Evolutionary conservation across 2,329 filamentous ascomycete genomes (phyloP), one percentile per base, ranked within the genome.

Genomic region (Allantophomopsis cytisporea): DNA sequence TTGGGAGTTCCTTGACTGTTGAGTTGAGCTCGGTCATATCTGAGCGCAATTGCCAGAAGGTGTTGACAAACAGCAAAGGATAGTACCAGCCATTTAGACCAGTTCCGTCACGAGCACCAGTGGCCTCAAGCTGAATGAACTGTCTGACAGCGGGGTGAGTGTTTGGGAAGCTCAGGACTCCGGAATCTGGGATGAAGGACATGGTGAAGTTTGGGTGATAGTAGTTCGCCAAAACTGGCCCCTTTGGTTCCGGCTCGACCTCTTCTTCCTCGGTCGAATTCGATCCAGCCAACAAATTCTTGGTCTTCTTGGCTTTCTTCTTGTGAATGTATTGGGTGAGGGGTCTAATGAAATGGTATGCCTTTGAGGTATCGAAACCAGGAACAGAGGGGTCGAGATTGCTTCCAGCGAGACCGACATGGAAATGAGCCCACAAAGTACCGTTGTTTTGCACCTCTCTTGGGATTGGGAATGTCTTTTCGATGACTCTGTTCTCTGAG

Each of bases 171-270:
- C 71, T 70, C 54, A 83, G 66, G 6, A 80, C 68, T 16, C 87
- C 88, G 32, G 79, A 68, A 51, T 87, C 80, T 3, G 88, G 86
- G 37, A 98, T 75, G 51, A 96, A 77, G 5, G 87, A 84, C 44
- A 98, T 67, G 38, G 83, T 93, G 50, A 93, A 81, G 60, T 98
- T 98, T 6, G 91, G 83, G 60, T 98, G 91, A 58, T 95, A 98
- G 64, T 88, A 94, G 40, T 80, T 93, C 35, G 73, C 76, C 45
- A 94, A 75, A 39, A 80, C 66, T n/a, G 84, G 79, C 1, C 79
- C 78, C 2, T 66, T 64, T 41, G 71, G 64, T 40, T 61, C 58
- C 48, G 67, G 68, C 8, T 64, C 60, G 4, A 62, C 62, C 47
- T 69, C 65, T 14, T 65, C 60, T 42, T 66, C 68, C 15, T 73